Evolutionary conservation across 2,329 filamentous ascomycete species (phyloP).

Genomic region (Pyrenochaeta sp.): DNA sequence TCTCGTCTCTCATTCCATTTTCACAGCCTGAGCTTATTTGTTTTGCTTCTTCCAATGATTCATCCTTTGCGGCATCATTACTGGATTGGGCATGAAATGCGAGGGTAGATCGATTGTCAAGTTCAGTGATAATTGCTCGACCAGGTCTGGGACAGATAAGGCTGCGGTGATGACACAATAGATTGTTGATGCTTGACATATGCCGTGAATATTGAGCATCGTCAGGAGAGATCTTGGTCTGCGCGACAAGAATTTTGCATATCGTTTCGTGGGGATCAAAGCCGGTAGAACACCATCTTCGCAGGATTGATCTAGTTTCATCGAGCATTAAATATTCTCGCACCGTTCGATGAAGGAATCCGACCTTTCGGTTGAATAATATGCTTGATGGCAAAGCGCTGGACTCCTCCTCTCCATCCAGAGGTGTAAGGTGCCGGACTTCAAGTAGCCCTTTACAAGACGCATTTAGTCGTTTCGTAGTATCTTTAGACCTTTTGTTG

Average conservation of each 20-base stretch:
- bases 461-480: neutral
- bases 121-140: neutral
- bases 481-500: neutral
- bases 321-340: slow-evolving; percentile 31
- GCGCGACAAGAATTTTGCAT: neutral
- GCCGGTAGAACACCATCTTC: neutral
- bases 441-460: slow-evolving; percentile 2
- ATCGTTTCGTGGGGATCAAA: neutral
- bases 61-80: neutral
- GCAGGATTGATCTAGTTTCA: neutral
- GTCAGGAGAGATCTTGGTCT: neutral
- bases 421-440: neutral
- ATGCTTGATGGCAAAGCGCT: neutral
- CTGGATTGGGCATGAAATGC: neutral
- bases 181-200: neutral
- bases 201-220: neutral
- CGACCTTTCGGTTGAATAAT: slow-evolving; percentile 6
- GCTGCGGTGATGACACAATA: neutral
- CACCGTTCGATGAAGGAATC: slow-evolving; percentile 14
- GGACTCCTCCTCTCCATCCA: neutral
- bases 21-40: neutral
- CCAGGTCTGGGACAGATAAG: neutral
- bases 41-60: neutral
- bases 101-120: neutral
- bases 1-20: neutral